A percentile compares a stretch with the other conserved stretches of the same genome.
Conservation (phyloP, 805 yeast genomes). For the Kurtzmaniella cleridarum region DNA sequence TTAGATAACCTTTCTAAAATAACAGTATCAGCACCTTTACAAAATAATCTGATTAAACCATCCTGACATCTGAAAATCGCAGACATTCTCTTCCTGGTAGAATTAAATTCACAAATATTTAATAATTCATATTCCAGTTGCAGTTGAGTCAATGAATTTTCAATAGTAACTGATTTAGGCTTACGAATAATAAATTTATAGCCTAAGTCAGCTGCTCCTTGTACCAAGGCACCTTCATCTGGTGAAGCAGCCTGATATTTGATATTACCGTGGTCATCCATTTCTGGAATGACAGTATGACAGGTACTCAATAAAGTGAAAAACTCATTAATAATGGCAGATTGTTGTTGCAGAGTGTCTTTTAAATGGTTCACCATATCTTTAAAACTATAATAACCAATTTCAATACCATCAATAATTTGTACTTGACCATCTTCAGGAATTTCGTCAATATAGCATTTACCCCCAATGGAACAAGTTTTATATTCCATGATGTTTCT, state of each 20-base stretch:
- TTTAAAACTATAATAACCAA: constrained; percentile 71
- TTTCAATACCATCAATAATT: constrained; percentile 69
- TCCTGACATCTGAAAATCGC: constrained; percentile 93
- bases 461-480: constrained; percentile 89
- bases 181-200: constrained; percentile 79
- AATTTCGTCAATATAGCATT: constrained; percentile 77
- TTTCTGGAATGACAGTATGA: constrained; percentile 96
- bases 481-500: constrained; percentile 96
- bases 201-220: constrained; percentile 90
- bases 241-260: constrained; percentile 99
- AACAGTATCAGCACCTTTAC: constrained; percentile 98
- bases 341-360: constrained; percentile 39
- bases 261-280: constrained; percentile 54
- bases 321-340: constrained; percentile 62
- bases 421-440: constrained; percentile 86
- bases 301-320: constrained; percentile 83
- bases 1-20: constrained; percentile 76
- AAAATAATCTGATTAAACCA: constrained; percentile 79
- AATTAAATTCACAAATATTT: constrained; percentile 93
- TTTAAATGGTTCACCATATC: constrained; percentile 49
- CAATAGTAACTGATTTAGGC: constrained; percentile 75
- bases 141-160: constrained; percentile 43
- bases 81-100: constrained; percentile 97
- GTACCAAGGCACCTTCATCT: constrained; percentile 97
- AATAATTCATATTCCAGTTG: constrained; percentile 63